Evolutionary conservation across 2,329 filamentous ascomycete species (phyloP).

Genomic region (Leptosphaerulina australis): DNA sequence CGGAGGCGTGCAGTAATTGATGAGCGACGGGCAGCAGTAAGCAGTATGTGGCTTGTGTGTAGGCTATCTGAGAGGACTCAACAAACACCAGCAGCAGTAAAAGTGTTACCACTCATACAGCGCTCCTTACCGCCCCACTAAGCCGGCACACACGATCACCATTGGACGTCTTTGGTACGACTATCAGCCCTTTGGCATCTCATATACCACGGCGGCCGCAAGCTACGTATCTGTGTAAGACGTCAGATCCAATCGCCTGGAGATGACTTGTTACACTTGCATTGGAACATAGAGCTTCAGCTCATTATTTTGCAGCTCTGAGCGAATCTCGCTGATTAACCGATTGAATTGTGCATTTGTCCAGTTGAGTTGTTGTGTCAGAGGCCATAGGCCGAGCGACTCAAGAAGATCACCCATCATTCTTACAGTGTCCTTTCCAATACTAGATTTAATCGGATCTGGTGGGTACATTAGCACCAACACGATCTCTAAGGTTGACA

Average conservation of each 20-base stretch:
- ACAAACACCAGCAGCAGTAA: neutral
- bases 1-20: too few relatives aligned
- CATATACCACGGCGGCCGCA: slow-evolving; percentile 37
- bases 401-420: slow-evolving; percentile 46
- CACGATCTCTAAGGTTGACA: neutral
- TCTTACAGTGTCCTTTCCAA: slow-evolving; percentile 37
- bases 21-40: neutral
- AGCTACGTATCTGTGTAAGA: slow-evolving; percentile 37
- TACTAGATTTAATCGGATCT: slow-evolving; percentile 40
- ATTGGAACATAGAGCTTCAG: slow-evolving; percentile 47
- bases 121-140: neutral
- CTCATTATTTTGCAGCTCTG: slow-evolving; percentile 36
- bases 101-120: neutral
- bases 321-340: slow-evolving; percentile 37
- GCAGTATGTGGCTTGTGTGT: neutral
- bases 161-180: neutral
- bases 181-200: neutral
- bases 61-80: neutral
- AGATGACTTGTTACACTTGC: slow-evolving; percentile 28
- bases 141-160: neutral
- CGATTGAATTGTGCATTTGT: slow-evolving; percentile 36
- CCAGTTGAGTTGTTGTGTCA: slow-evolving; percentile 43
- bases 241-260: slow-evolving; percentile 16
- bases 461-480: neutral
- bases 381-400: slow-evolving; percentile 47